Evolutionary conservation across 805 yeast species (phyloP).

Genomic region (Yamadazyma phyllophila): DNA sequence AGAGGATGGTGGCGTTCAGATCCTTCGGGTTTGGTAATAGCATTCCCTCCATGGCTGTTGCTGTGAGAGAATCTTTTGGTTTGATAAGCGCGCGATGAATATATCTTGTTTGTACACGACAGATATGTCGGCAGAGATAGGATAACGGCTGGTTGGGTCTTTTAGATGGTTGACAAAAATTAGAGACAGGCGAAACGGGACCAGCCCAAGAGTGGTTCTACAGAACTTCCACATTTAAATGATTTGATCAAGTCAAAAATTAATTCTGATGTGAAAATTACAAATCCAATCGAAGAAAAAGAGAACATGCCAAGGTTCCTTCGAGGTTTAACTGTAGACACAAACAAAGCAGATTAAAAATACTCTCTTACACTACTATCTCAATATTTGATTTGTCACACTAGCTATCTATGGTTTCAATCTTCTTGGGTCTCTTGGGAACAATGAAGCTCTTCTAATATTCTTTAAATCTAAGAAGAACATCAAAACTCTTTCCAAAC

Average conservation of each 20-base stretch:
- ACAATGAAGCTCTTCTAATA: conserved; percentile 96
- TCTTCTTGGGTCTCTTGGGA: conserved; percentile 98
- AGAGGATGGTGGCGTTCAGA: conserved; percentile 73
- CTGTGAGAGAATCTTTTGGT: not conserved
- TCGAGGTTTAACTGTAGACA: too few relatives aligned
- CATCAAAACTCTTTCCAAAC: conserved; percentile 98
- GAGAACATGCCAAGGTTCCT: too few relatives aligned
- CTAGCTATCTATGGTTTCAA: conserved; percentile 62
- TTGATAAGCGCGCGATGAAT: conserved; percentile 4
- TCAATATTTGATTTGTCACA: too few relatives aligned
- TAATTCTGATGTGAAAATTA: too few relatives aligned
- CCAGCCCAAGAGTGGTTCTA: too few relatives aligned
- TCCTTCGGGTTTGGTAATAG: conserved; percentile 37
- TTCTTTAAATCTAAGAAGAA: conserved; percentile 95
- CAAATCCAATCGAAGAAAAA: too few relatives aligned
- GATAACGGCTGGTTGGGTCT: not conserved
- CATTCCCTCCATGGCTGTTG: conserved; percentile 15
- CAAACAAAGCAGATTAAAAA: too few relatives aligned
- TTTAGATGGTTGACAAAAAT: not conserved
- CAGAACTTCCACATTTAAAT: too few relatives aligned
- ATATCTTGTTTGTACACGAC: conserved; percentile 1
- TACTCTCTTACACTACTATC: too few relatives aligned
- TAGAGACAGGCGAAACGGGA: too few relatives aligned
- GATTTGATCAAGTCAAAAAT: too few relatives aligned
- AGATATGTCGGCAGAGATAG: too few relatives aligned